Conservation (phyloP, 2,329 filamentous ascomycete genomes). For the Scorias spongiosa region DNA sequence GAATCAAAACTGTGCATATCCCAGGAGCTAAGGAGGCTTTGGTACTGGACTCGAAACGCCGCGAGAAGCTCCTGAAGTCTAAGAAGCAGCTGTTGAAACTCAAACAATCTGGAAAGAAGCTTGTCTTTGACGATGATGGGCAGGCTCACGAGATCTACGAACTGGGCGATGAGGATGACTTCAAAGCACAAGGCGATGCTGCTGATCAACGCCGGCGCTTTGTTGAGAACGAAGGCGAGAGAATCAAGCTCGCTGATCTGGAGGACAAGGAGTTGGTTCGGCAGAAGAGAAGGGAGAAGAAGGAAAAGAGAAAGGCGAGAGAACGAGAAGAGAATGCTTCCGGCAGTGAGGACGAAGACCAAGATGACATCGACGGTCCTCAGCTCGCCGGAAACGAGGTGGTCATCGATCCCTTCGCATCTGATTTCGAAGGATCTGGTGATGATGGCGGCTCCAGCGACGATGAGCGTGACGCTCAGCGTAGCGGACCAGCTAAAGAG, state of each 20-base stretch:
- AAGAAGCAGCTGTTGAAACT: slow-evolving; percentile 88
- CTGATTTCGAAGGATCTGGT: slow-evolving; percentile 14
- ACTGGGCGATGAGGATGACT: slow-evolving; percentile 70
- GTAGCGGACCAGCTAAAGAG: slow-evolving; percentile 34
- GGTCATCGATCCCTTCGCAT: slow-evolving; percentile 25
- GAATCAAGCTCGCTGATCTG: slow-evolving; percentile 60
- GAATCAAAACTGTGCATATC: slow-evolving; percentile 46
- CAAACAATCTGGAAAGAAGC: slow-evolving; percentile 70
- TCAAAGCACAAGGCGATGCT: slow-evolving; percentile 57
- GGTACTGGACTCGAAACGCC: slow-evolving; percentile 82
- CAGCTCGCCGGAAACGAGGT: slow-evolving; percentile 9
- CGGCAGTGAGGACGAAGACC: slow-evolving; percentile 9
- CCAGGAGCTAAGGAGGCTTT: slow-evolving; percentile 54
- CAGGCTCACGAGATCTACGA: slow-evolving; percentile 75
- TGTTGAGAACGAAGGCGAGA: slow-evolving; percentile 56
- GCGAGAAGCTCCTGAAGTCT: slow-evolving; percentile 85
- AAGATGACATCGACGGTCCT: slow-evolving; percentile 9
- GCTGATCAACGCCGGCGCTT: slow-evolving; percentile 65
- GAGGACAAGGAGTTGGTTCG: slow-evolving; percentile 69
- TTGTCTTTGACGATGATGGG: slow-evolving; percentile 87
- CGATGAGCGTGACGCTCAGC: slow-evolving; percentile 24
- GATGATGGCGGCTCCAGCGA: slow-evolving; percentile 12
- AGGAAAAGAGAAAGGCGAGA: slow-evolving; percentile 54
- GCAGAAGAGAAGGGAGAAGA: slow-evolving; percentile 64
- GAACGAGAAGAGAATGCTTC: slow-evolving; percentile 36